These are phyloP conservation scores for Alternaria arborescens DNA, from an alignment of 2,329 filamentous ascomycete genomes.

Conservation along the genomic window DNA sequence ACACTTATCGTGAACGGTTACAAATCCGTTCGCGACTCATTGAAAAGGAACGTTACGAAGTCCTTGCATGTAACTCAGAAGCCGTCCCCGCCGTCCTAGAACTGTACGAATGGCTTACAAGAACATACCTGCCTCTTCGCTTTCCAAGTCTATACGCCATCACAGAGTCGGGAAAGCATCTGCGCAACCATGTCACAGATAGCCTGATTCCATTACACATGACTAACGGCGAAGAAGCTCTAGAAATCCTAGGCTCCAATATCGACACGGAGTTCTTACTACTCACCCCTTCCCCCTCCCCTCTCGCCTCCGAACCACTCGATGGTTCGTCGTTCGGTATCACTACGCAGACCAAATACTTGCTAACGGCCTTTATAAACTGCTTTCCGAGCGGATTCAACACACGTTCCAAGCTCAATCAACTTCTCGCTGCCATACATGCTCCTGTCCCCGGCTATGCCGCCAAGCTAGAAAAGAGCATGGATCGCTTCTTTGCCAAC, in stretches of 20 bases:
- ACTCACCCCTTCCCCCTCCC: constrained; percentile 43
- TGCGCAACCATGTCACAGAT: constrained; percentile 57
- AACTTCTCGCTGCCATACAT: constrained; percentile 65
- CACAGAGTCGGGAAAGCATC: constrained; percentile 40
- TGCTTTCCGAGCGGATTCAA: constrained; percentile 69
- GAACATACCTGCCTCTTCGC: constrained; percentile 64
- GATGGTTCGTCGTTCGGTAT: background rate
- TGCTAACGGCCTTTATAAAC: constrained; percentile 64
- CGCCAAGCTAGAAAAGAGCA: constrained; percentile 64
- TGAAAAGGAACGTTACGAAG: constrained; percentile 53
- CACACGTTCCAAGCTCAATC: constrained; percentile 63
- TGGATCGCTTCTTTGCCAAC: constrained; percentile 69
- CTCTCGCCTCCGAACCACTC: background rate
- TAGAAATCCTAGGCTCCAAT: constrained; percentile 60
- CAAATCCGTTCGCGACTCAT: constrained; percentile 60
- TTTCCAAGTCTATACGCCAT: constrained; percentile 64
- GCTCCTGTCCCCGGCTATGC: constrained; percentile 66
- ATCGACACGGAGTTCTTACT: constrained; percentile 69
- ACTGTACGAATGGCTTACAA: constrained; percentile 64
- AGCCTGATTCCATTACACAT: constrained; percentile 53
- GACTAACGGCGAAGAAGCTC: constrained; percentile 50
- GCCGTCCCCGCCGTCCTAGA: constrained; percentile 61
- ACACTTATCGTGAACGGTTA: constrained; percentile 64
- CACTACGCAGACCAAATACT: constrained; percentile 58
- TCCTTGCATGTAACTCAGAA: constrained; percentile 49